phyloP scores from a whole-genome alignment of 108 stramenopile genomes.

The Skeletonema menzelii region DNA sequence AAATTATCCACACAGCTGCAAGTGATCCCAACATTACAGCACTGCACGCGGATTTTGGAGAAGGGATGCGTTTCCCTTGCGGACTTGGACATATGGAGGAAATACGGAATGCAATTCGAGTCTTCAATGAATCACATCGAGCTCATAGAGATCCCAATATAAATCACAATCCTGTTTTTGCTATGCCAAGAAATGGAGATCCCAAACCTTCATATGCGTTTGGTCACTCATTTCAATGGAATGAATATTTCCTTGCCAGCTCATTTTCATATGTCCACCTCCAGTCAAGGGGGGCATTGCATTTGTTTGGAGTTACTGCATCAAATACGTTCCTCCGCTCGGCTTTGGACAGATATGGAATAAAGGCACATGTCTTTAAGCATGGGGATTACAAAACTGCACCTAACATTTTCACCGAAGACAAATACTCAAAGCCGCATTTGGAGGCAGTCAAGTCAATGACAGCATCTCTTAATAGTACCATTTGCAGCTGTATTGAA shows the following conservation, averaged over 20 bases:
- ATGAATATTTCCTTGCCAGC: constrained; percentile 69
- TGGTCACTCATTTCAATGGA: constrained; percentile 59
- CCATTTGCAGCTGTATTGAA: constrained; percentile 53
- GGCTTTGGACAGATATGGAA: constrained; percentile 69
- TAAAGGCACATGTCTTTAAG: constrained; percentile 75
- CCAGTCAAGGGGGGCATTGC: constrained; percentile 64
- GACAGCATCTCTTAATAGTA: constrained; percentile 51
- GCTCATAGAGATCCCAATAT: constrained; percentile 58
- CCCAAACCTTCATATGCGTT: constrained; percentile 34
- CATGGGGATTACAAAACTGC: constrained; percentile 82
- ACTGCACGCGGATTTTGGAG: constrained; percentile 69
- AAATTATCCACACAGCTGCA: constrained; percentile 67
- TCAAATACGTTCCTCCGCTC: constrained; percentile 54
- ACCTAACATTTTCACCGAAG: constrained; percentile 69
- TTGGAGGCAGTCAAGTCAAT: constrained; percentile 49
- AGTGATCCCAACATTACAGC: constrained; percentile 66
- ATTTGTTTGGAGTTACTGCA: constrained; percentile 57
- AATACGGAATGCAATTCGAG: constrained; percentile 69
- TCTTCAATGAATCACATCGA: constrained; percentile 74
- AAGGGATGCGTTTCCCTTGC: constrained; percentile 46
- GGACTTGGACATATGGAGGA: constrained; percentile 79
- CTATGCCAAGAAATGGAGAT: constrained; percentile 44
- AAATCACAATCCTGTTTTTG: constrained; percentile 50
- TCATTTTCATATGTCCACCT: constrained; percentile 66
- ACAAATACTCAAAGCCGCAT: constrained; percentile 53